Evolutionary conservation across 1,284 basidiomycete species (phyloP).

Genomic region (Fomitopsis betulina): DNA sequence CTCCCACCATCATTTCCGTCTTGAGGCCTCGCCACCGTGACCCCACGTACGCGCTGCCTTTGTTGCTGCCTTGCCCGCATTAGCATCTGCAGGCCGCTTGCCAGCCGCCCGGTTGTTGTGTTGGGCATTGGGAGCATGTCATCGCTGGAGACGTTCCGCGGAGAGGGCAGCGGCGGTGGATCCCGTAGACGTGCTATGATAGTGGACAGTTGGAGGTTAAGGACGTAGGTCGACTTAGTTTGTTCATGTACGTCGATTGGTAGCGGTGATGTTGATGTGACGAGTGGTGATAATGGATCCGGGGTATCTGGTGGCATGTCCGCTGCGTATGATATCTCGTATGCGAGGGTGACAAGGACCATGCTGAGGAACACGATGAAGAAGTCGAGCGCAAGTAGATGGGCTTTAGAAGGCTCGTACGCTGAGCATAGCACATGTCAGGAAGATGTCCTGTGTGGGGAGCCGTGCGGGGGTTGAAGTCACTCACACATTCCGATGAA

Average conservation of each 20-base stretch:
- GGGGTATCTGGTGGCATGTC: slow-evolving; percentile 28
- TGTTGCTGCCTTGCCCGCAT: slow-evolving; percentile 40
- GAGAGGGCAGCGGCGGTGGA: slow-evolving; percentile 39
- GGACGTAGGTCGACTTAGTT: slow-evolving; percentile 38
- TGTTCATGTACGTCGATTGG: slow-evolving; percentile 20
- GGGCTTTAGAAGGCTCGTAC: slow-evolving; percentile 53
- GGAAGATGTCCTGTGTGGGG: background rate
- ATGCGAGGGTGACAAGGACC: slow-evolving; percentile 59
- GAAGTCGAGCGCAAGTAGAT: slow-evolving; percentile 61
- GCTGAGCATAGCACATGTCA: slow-evolving; percentile 32
- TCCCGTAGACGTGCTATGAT: slow-evolving; percentile 51
- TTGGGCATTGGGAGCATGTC: slow-evolving; percentile 55
- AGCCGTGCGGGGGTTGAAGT: background rate
- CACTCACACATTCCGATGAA: slow-evolving; percentile 71
- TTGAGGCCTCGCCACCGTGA: background rate
- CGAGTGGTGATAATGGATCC: slow-evolving; percentile 28
- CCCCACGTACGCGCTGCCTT: slow-evolving; percentile 22
- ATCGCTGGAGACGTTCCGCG: slow-evolving; percentile 23
- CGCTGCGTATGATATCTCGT: slow-evolving; percentile 45
- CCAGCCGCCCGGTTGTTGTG: slow-evolving; percentile 50
- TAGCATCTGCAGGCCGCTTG: slow-evolving; percentile 47
- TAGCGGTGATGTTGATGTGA: slow-evolving; percentile 18
- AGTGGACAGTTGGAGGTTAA: slow-evolving; percentile 53
- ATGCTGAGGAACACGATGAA: slow-evolving; percentile 61
- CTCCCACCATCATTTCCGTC: slow-evolving; percentile 5